Evolutionary conservation across 1,139 yeast genomes (phyloP), one percentile per base, ranked within the genome.

Genomic region (Kazachstania sp.): DNA sequence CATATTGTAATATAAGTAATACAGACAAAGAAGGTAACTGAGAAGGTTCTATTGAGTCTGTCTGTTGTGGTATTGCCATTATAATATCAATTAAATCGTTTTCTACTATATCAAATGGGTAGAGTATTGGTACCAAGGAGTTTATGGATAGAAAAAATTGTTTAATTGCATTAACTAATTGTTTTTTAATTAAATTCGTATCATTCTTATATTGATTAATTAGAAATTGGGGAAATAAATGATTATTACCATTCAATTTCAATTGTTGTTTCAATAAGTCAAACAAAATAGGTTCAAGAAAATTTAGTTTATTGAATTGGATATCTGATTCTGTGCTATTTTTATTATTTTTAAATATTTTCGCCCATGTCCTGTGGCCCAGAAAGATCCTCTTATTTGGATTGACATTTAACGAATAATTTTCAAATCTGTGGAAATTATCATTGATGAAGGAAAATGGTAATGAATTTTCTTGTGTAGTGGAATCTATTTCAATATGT

Each of bases 351-450:
- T 47, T 45, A 13, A 47, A 49, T 18, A 58, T 30, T 3, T 53
- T 42, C 30, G 53, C 51, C 65, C 64, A 60, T 2, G 63, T 51
- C 16, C 54, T 51, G 41, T 59, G 55, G 2, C 65, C 65, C 41
- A 60, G 16, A 29, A 37, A 44, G 11, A 23, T 37, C 26, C 38
- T 41, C 19, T 18, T 12, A 16, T 32, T 28, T 31, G 51, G 56
- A 31, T 52, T 48, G 23, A 58, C 55, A 12, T 47, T 44, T 19
- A 47, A 45, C 11, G 44, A 47, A 41, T 52, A 56, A 45, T 60
- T 61, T 19, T 53, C 49, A 47, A 54, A 56, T 37, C 50, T 49
- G 45, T 59, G 58, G 47, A 61, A 61, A 12, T 58, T 59, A 42
- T 61, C 64, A 47, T 61, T 61, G 18, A 60, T 54, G 41, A 60